phyloP scores from a whole-genome alignment of 2,329 filamentous ascomycete species.

The Colletotrichum graminicola region DNA sequence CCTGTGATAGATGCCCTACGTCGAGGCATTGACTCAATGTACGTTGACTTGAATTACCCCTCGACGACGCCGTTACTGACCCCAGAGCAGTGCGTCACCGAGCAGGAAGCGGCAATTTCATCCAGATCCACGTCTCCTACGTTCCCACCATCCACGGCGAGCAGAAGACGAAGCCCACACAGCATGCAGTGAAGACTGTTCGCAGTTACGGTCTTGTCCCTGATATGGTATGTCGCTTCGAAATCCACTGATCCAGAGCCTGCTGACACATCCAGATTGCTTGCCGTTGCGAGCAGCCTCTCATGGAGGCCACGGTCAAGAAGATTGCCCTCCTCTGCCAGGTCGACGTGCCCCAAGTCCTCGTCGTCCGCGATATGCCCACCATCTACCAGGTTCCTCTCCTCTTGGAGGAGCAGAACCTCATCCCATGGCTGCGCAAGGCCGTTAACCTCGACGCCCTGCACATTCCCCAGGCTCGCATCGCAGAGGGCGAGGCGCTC shows the following conservation, averaged over 20 bases:
- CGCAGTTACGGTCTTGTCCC: constrained; percentile 83
- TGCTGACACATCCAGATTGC: constrained; percentile 73
- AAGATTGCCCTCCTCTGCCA: constrained; percentile 95
- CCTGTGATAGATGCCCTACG: constrained; percentile 74
- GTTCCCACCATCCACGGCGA: constrained; percentile 79
- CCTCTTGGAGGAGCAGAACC: constrained; percentile 85
- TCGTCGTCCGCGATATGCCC: constrained; percentile 89
- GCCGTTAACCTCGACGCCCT: constrained; percentile 74
- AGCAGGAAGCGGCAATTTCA: constrained; percentile 82
- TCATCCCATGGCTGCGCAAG: constrained; percentile 75
- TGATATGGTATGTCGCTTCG: constrained; percentile 68
- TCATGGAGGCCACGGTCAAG: constrained; percentile 79
- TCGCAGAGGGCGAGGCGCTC: constrained; percentile 66
- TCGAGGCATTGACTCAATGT: constrained; percentile 84
- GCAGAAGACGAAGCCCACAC: constrained; percentile 97
- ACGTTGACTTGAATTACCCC: neutral
- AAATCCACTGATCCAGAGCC: neutral
- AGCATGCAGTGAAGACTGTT: constrained; percentile 86
- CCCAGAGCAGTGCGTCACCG: constrained; percentile 67
- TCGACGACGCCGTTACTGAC: neutral
- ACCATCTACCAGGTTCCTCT: constrained; percentile 96
- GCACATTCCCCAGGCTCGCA: constrained; percentile 63
- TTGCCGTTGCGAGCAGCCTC: constrained; percentile 85
- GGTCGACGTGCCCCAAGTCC: constrained; percentile 85
- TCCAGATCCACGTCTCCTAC: constrained; percentile 90